These are phyloP conservation scores for Oldenlandia corymbosa DNA, from an alignment of 257 asterid genomes.

Conservation along the genomic window DNA sequence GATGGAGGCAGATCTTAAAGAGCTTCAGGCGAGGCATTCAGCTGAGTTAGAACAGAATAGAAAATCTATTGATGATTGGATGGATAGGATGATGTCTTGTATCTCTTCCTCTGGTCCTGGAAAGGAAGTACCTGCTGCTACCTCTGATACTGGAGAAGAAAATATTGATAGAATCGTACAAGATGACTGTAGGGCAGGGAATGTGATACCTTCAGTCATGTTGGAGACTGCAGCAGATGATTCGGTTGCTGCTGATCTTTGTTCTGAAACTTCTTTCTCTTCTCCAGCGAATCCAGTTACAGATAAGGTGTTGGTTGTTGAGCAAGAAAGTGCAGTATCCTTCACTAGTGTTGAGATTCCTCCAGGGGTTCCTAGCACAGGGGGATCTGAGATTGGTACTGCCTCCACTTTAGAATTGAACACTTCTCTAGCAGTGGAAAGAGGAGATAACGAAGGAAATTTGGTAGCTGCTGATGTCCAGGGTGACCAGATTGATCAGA, in stretches of 20 bases:
- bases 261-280: slow-evolving; percentile 5
- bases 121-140: slow-evolving; percentile 13
- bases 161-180: slow-evolving; percentile 16
- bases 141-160: slow-evolving; percentile 20
- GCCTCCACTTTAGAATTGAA: slow-evolving; percentile 12
- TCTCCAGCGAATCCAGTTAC: slow-evolving; percentile 2
- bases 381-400: slow-evolving; percentile 8
- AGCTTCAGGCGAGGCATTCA: slow-evolving; percentile 41
- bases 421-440: slow-evolving; percentile 15
- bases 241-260: slow-evolving; percentile 12
- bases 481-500: slow-evolving; percentile 23
- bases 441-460: slow-evolving; percentile 21
- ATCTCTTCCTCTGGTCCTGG: slow-evolving; percentile 9
- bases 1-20: slow-evolving; percentile 30
- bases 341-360: slow-evolving; percentile 17
- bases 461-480: slow-evolving; percentile 14
- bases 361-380: slow-evolving; percentile 12
- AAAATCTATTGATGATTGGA: slow-evolving; percentile 32
- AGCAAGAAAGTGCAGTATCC: slow-evolving; percentile 2
- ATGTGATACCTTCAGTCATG: slow-evolving; percentile 10
- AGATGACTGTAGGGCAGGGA: too few relatives aligned
- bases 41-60: slow-evolving; percentile 36
- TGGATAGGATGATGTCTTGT: slow-evolving; percentile 22
- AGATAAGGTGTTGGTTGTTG: slow-evolving; percentile 13
- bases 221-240: slow-evolving; percentile 21